phyloP scores from a whole-genome alignment of 228 moss, liverwort and hornwort genomes.

The Sphagnum magellanicum region DNA sequence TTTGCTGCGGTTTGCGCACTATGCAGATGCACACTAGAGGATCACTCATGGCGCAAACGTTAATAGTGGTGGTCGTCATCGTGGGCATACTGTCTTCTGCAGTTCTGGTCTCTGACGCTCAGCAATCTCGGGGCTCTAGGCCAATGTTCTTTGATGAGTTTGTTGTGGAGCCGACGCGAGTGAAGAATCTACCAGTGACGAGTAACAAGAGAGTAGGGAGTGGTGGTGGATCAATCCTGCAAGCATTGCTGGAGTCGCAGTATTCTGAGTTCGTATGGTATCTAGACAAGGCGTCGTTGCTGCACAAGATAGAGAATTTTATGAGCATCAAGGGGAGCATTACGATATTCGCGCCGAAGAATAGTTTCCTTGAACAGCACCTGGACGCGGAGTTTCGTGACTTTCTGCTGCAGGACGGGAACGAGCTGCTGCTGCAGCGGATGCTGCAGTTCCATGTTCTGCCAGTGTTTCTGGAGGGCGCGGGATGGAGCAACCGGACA shows the following conservation, averaged over 20 bases:
- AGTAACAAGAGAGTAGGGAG: neutral
- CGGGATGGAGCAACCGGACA: conserved; percentile 40
- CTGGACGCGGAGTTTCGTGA: conserved; percentile 43
- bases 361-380: conserved; percentile 36
- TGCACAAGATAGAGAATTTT: conserved; percentile 77
- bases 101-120: too few species aligned
- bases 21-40: too few species aligned
- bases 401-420: conserved; percentile 62
- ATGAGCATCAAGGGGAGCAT: conserved; percentile 33
- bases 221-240: conserved; percentile 46
- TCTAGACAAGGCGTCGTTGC: conserved; percentile 73
- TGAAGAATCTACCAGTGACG: too few species aligned
- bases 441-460: conserved; percentile 70
- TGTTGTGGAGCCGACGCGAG: too few species aligned
- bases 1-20: too few species aligned
- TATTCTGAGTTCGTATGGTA: conserved; percentile 81
- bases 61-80: too few species aligned
- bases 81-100: too few species aligned
- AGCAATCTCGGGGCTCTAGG: too few species aligned
- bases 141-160: too few species aligned
- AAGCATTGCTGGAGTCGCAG: conserved; percentile 81
- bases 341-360: conserved; percentile 75
- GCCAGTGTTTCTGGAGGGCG: conserved; percentile 34
- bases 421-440: conserved; percentile 42
- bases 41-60: too few species aligned